phyloP scores from a whole-genome alignment of 257 asterid genomes.

The Solanum lycopersicoides region DNA sequence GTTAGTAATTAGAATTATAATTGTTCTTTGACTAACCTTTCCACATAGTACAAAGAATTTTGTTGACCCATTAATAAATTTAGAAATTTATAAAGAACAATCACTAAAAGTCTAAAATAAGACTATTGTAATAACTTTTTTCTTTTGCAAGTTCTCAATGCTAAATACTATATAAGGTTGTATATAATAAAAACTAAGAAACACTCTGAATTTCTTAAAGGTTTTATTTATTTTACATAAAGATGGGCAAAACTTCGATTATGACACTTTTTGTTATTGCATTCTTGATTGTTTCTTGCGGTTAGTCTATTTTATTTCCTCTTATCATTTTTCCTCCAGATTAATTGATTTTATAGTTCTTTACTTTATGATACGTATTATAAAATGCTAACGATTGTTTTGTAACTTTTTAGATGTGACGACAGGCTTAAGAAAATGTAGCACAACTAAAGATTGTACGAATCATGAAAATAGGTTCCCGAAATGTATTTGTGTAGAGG shows the following conservation, averaged over 20 bases:
- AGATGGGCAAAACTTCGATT: not conserved
- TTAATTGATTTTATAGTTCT: not conserved
- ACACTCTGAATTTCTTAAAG: not conserved
- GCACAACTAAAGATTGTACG: not conserved
- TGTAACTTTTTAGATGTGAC: not conserved
- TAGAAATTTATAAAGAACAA: not conserved
- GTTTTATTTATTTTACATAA: not conserved
- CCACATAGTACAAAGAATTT: not conserved
- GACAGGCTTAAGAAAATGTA: not conserved
- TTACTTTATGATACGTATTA: not conserved
- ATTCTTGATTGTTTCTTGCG: not conserved
- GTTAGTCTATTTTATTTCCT: not conserved
- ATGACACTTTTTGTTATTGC: not conserved
- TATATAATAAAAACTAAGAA: not conserved
- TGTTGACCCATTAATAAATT: not conserved
- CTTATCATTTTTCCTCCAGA: not conserved
- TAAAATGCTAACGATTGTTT: not conserved
- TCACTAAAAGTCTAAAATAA: not conserved
- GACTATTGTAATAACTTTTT: not conserved
- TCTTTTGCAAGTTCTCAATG: not conserved
- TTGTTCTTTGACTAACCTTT: not conserved
- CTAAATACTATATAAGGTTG: not conserved
- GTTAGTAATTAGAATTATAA: not conserved
- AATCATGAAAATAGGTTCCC: not conserved
- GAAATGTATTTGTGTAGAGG: not conserved